phyloP scores from a whole-genome alignment of 2,329 filamentous ascomycete species.

The Monascus ruber region DNA sequence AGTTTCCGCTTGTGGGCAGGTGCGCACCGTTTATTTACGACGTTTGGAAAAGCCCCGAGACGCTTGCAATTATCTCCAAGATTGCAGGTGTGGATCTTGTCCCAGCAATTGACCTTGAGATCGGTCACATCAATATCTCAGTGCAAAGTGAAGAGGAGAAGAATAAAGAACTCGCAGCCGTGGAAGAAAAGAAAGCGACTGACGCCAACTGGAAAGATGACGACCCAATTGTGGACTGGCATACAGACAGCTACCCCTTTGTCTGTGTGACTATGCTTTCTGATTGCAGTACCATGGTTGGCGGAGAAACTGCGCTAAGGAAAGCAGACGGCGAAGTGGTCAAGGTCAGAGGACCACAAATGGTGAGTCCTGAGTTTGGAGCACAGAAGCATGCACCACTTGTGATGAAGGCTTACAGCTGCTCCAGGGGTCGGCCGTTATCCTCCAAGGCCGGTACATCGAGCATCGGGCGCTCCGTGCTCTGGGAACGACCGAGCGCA shows the following conservation, averaged over 20 bases:
- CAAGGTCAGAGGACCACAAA: conserved; percentile 49
- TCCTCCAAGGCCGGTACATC: conserved; percentile 58
- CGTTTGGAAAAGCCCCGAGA: conserved; percentile 46
- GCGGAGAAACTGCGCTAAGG: conserved; percentile 53
- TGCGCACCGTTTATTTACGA: conserved; percentile 55
- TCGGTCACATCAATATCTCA: conserved; percentile 46
- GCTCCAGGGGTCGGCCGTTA: conserved; percentile 48
- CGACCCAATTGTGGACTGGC: conserved; percentile 50
- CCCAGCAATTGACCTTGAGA: conserved; percentile 44
- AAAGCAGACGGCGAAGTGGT: conserved; percentile 43
- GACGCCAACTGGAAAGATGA: conserved; percentile 36
- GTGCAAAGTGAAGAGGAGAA: conserved; percentile 40
- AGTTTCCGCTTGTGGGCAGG: conserved; percentile 19
- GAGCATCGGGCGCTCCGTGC: conserved; percentile 52
- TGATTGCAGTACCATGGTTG: conserved; percentile 51
- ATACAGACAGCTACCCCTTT: conserved; percentile 55
- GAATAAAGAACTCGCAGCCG: conserved; percentile 30
- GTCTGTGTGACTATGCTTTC: conserved; percentile 60
- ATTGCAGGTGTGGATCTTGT: conserved; percentile 46
- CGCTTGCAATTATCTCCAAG: conserved; percentile 38
- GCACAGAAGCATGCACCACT: too few species aligned
- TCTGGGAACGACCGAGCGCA: conserved; percentile 48
- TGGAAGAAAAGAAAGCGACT: conserved; percentile 26
- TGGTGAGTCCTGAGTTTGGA: conserved; percentile 32
- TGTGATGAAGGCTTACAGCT: conserved; percentile 1